These are phyloP conservation scores for Ceratocystis albifundus DNA, from an alignment of 2,329 filamentous ascomycete genomes.

Conservation along the genomic window DNA sequence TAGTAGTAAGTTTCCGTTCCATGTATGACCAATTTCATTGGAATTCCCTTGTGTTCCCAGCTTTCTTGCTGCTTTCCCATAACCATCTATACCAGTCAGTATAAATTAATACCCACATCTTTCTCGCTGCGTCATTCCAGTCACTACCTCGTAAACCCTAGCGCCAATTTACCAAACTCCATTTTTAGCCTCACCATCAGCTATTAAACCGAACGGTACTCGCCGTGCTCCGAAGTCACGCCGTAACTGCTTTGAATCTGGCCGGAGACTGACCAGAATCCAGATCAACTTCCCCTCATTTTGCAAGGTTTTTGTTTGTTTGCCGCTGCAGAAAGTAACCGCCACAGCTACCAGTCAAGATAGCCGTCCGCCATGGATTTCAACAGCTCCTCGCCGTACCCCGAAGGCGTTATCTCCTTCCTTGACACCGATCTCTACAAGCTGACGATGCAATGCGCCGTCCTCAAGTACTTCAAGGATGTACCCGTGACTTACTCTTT, in stretches of 20 bases:
- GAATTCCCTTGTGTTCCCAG: background rate
- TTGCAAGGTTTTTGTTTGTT: background rate
- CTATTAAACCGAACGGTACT: background rate
- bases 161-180: conserved; percentile 6
- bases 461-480: conserved; percentile 82
- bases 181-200: conserved; percentile 1
- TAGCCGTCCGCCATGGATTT: conserved; percentile 44
- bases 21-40: background rate
- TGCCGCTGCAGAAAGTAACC: background rate
- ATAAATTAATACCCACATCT: background rate
- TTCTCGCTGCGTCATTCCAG: conserved; percentile 1
- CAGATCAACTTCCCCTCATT: background rate
- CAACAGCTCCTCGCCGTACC: conserved; percentile 53
- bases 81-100: background rate
- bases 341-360: conserved; percentile 12
- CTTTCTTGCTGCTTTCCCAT: background rate
- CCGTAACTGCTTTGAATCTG: background rate
- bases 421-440: conserved; percentile 85
- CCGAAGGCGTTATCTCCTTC: conserved; percentile 70
- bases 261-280: background rate
- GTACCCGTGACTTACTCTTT: conserved; percentile 79
- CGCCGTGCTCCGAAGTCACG: background rate
- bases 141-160: background rate
- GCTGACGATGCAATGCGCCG: conserved; percentile 95
- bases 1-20: too few relatives aligned